Evolutionary conservation across 2,329 filamentous ascomycete species (phyloP), one percentile per base, ranked within the genome.

Genomic region (Phyllosticta citriasiana): DNA sequence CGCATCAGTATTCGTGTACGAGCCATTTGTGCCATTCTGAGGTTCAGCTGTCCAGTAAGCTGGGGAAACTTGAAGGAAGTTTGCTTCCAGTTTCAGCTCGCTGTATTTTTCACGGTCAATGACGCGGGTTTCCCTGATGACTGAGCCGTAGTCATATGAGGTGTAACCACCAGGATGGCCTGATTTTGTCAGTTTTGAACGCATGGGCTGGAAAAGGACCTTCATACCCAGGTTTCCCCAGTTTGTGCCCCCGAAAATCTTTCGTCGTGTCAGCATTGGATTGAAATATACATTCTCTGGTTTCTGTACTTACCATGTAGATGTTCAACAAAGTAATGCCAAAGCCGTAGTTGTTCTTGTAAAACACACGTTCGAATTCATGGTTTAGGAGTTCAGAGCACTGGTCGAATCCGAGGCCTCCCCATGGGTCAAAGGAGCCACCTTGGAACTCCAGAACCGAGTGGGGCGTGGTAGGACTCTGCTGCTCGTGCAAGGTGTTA

Each of bases 361-460:
- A 89, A 69, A 91, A 90, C 0, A 94, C 85, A 16, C 88, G 78
- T 63, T 88, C 84, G 64, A 90, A 91, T 66, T 91, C 87, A n/a
- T 85, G 77, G 64, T 88, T 88, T 3, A 89, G 75, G 2, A 92
- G 78, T 2, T 78, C 75, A 3, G 82, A 77, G 66, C 90, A 94
- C 61, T 85, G 77, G 2, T 83, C 84, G 57, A 88, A 89, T 0
- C 88, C 87, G 14, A 78, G 75, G 16, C 88, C 88, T 56, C 88
- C 89, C 82, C 88, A 93, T 0, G 85, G 84, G 68, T 91, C 88
- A 63, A 87, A 91, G 0, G 84, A 78, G 24, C 88, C 88, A 1
- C 82, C 87, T 78, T 91, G 86, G 64, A 87, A 88, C 77, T 88
- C 86, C 1, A 85, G 63, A 10, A 90, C 77, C 0, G 85, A 80